phyloP scores from a whole-genome alignment of 345 rosid species.

The Streptanthus diversifolius region DNA sequence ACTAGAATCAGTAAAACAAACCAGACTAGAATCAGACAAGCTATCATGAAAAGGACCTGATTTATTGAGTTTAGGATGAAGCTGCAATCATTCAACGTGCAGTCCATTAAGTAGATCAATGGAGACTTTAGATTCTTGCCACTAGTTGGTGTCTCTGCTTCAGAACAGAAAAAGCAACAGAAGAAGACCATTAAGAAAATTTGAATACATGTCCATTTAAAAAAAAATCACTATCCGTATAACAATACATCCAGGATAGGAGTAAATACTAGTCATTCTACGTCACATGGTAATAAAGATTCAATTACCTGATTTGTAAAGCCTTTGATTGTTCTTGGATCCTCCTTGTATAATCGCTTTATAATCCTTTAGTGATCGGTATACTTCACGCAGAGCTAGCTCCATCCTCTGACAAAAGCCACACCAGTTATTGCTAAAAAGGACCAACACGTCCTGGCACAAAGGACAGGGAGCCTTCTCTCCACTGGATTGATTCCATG shows the following conservation, averaged over 20 bases:
- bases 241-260: neutral
- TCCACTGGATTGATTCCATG: conserved; percentile 44
- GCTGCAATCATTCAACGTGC: conserved; percentile 90
- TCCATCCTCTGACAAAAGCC: conserved; percentile 98
- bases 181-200: neutral
- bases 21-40: neutral
- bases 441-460: conserved; percentile 81
- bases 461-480: conserved; percentile 39
- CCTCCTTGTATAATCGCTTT: conserved; percentile 40
- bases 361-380: conserved; percentile 58
- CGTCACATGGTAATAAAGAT: neutral
- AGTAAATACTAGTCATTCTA: neutral
- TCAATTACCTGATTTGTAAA: conserved; percentile 40
- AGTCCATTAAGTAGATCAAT: conserved; percentile 74
- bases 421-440: conserved; percentile 82
- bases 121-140: conserved; percentile 45
- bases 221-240: neutral
- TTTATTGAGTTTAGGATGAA: conserved; percentile 53
- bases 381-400: conserved; percentile 76
- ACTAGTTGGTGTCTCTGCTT: conserved; percentile 19
- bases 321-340: conserved; percentile 37
- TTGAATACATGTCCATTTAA: neutral
- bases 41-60: conserved; percentile 48
- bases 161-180: neutral
- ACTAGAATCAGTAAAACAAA: neutral